Evolutionary conservation across 2,329 filamentous ascomycete genomes (phyloP).

Genomic region (Cordyceps fumosorosea): DNA sequence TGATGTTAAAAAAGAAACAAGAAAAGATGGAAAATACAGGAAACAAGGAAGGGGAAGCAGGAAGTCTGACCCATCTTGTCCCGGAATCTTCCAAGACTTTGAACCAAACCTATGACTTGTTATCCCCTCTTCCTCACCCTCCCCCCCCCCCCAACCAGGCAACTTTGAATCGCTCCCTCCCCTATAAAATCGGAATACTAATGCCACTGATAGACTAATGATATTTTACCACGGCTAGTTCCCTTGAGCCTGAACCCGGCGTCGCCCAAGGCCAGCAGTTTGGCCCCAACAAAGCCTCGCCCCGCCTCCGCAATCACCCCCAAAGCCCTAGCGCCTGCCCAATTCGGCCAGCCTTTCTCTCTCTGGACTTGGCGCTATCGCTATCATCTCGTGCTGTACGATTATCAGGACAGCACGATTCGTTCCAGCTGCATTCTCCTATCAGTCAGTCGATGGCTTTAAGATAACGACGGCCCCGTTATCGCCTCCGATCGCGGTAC

Average conservation of each 20-base stretch:
- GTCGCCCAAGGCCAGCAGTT: not conserved
- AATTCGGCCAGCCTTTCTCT: not conserved
- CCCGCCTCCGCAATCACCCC: conserved; percentile 7
- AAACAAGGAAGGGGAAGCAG: not conserved
- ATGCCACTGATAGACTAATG: not conserved
- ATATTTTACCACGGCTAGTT: not conserved
- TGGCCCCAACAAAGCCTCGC: not conserved
- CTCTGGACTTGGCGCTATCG: not conserved
- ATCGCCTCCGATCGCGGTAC: not conserved
- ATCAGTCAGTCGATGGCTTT: not conserved
- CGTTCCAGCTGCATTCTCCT: not conserved
- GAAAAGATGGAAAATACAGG: not conserved
- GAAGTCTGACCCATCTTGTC: not conserved
- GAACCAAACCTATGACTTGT: not conserved
- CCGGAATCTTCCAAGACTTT: not conserved
- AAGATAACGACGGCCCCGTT: not conserved
- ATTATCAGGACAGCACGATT: no score
- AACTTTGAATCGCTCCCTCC: not conserved
- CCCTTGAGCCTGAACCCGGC: not conserved
- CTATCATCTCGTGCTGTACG: not conserved
- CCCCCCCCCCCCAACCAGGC: not conserved
- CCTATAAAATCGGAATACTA: not conserved
- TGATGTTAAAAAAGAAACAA: not conserved
- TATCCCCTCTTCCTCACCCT: not conserved
- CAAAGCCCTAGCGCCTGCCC: not conserved